Evolutionary conservation across 371 early-diverging fungal genomes (phyloP).

Genomic region (Sporodiniella umbellata): DNA sequence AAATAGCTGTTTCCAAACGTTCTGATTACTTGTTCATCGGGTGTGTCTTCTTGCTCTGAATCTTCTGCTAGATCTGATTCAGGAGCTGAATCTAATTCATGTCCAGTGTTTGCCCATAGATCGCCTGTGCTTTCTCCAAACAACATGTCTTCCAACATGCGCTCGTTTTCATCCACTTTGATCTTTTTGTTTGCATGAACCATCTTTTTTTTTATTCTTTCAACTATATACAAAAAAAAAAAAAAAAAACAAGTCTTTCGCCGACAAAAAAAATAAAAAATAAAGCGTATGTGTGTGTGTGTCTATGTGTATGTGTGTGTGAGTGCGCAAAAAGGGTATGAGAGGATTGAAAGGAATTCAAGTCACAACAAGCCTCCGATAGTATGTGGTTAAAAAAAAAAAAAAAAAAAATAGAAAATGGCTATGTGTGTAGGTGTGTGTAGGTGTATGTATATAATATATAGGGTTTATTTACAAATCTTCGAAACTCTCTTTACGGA

Average conservation of each 20-base stretch:
- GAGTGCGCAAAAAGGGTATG: too few relatives aligned
- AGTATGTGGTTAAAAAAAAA: too few relatives aligned
- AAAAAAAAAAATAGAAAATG: too few relatives aligned
- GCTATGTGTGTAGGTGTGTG: too few relatives aligned
- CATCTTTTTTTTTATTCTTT: background rate
- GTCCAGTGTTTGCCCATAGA: conserved; percentile 33
- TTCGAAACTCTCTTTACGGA: conserved; percentile 44
- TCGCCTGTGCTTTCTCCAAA: conserved; percentile 56
- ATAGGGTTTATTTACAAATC: background rate
- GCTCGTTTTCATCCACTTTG: conserved; percentile 42
- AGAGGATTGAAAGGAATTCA: too few relatives aligned
- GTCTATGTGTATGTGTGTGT: too few relatives aligned
- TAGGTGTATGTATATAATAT: too few relatives aligned
- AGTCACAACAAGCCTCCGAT: too few relatives aligned
- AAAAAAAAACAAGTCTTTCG: too few relatives aligned
- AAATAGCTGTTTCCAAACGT: conserved; percentile 11
- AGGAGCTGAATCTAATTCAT: conserved; percentile 32
- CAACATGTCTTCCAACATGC: conserved; percentile 62
- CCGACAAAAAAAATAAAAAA: too few relatives aligned
- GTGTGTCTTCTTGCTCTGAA: conserved; percentile 4
- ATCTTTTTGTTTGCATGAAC: conserved; percentile 16
- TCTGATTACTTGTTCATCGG: conserved; percentile 18
- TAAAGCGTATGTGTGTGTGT: too few relatives aligned
- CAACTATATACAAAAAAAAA: background rate
- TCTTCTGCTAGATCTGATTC: too few relatives aligned